These are phyloP conservation scores for Neospermospora avenae DNA, from an alignment of 2,329 filamentous ascomycete species.

Conservation along the genomic window DNA sequence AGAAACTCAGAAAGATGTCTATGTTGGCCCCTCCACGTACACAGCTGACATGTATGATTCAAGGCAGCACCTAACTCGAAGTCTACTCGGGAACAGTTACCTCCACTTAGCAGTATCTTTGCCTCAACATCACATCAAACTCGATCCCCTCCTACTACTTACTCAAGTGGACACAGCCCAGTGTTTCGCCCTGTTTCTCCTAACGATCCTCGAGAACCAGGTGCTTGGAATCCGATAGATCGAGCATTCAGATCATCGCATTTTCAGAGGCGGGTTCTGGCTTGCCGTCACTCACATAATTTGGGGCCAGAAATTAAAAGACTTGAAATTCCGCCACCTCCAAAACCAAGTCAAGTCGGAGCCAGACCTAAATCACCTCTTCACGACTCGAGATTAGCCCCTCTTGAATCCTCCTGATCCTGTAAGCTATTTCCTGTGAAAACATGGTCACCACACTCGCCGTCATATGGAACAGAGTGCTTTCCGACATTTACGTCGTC, in stretches of 20 bases:
- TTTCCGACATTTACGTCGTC: slow-evolving; percentile 32
- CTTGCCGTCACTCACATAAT: slow-evolving; percentile 22
- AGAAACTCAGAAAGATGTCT: slow-evolving; percentile 19
- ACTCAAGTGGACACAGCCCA: slow-evolving; percentile 33
- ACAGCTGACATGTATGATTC: slow-evolving; percentile 27
- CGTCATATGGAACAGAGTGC: slow-evolving; percentile 25
- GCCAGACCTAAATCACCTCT: slow-evolving; percentile 31
- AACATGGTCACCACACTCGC: slow-evolving; percentile 33
- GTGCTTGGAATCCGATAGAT: slow-evolving; percentile 30
- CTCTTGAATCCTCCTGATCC: slow-evolving; percentile 16
- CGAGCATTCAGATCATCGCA: no score
- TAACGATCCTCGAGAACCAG: slow-evolving; percentile 26
- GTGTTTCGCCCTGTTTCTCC: slow-evolving; percentile 30
- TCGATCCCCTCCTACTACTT: slow-evolving; percentile 28
- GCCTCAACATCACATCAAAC: slow-evolving; percentile 23
- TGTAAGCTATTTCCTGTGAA: slow-evolving; percentile 21
- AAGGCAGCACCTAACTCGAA: slow-evolving; percentile 21
- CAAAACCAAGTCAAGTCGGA: slow-evolving; percentile 16
- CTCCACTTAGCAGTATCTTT: slow-evolving; percentile 36
- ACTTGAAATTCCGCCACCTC: slow-evolving; percentile 27
- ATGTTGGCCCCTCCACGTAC: slow-evolving; percentile 17
- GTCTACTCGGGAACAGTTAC: slow-evolving; percentile 31
- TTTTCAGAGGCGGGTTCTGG: slow-evolving; percentile 25
- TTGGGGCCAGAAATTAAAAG: slow-evolving; percentile 29
- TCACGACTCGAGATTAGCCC: slow-evolving; percentile 26